Base-by-base conservation (phyloP, 2,329 filamentous ascomycete genomes). In the Diaporthe sp. region DNA sequence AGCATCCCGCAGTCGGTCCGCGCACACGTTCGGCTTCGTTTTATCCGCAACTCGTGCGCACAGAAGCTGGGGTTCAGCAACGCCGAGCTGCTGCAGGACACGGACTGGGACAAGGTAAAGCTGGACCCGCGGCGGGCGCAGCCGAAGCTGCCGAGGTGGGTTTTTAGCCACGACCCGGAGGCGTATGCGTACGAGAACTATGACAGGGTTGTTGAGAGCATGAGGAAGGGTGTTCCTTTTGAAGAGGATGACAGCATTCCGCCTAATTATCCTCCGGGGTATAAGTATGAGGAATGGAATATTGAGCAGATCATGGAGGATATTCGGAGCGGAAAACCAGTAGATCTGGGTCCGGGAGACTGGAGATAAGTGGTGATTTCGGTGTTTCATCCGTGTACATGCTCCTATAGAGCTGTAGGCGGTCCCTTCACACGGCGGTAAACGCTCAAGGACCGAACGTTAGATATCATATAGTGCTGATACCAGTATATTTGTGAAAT, bases 251-350 rank as follows among this genome's bases (percentile, higher is more conserved):
- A 65, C 3, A 50, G 42, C 12, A 50, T 65, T 6, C 59, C 59
- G 39, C 59, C 59, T 15, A 65, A 65, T 30, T 65, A 47, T 17
- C 59, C 59, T 0, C 59, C 59, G 0, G 78, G 78, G 10, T 79
- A 79, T 63, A 77, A 76, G 70, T 79, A 78, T 51, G 73, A 78
- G 77, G 73, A 75, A 44, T 79, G 78, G 78, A 78, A 70, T 35
- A 79, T 79, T 22, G 78, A 78, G 55, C n/a, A 77, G 25, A 77
- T 79, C 37, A 77, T 78, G 77, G 74, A 77, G 19, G 77, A 78
- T 19, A 63, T 78, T 72, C 53, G 75, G 3, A 76, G 74, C 1
- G 59, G 59, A 4, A 65, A 65, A 13, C 42, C 42, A 4, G 59
- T 65, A 5, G 42, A 65, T n/a, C 6, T 65, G 3, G 59, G 59